Evolutionary conservation across 192 early-diverging fungal genomes (phyloP).

Genomic region (Spinellus fusiger): DNA sequence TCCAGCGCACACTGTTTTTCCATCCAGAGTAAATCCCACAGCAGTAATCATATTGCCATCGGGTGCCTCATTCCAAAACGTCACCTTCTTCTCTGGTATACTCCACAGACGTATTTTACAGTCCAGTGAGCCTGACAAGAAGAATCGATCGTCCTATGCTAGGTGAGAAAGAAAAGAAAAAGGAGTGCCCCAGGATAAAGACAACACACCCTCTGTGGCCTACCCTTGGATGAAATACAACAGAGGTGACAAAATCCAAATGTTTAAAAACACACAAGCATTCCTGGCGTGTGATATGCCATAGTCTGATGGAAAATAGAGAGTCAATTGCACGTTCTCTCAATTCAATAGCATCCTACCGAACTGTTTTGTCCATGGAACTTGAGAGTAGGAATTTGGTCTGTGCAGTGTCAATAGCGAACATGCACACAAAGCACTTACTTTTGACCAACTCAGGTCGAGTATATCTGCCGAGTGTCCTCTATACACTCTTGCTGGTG

Average conservation of each 20-base stretch:
- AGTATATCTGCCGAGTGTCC: constrained; percentile 70
- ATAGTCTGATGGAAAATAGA: constrained; percentile 43
- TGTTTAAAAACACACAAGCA: constrained; percentile 79
- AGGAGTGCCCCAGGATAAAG: neutral
- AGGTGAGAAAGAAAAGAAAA: neutral
- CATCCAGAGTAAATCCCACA: constrained; percentile 63
- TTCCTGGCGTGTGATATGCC: constrained; percentile 65
- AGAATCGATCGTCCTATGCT: constrained; percentile 24
- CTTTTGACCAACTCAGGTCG: constrained; percentile 63
- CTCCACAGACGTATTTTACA: constrained; percentile 74
- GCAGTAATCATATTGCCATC: constrained; percentile 71
- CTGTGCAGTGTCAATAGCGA: constrained; percentile 34
- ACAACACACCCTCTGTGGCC: neutral
- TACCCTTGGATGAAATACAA: constrained; percentile 71
- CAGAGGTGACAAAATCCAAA: constrained; percentile 67
- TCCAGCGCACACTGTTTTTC: constrained; percentile 61
- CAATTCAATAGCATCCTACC: constrained; percentile 12
- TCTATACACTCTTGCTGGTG: constrained; percentile 61
- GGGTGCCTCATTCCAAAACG: constrained; percentile 64
- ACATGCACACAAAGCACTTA: constrained; percentile 1
- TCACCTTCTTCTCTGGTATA: constrained; percentile 63
- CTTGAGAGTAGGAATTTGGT: constrained; percentile 76
- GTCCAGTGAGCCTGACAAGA: constrained; percentile 69
- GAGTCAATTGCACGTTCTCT: neutral
- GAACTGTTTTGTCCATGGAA: constrained; percentile 77